A percentile compares a stretch with the other conserved stretches of the same genome.
Evolutionary conservation across 1,284 basidiomycete species (phyloP).

Genomic region (Fomitiporia mediterranea): DNA sequence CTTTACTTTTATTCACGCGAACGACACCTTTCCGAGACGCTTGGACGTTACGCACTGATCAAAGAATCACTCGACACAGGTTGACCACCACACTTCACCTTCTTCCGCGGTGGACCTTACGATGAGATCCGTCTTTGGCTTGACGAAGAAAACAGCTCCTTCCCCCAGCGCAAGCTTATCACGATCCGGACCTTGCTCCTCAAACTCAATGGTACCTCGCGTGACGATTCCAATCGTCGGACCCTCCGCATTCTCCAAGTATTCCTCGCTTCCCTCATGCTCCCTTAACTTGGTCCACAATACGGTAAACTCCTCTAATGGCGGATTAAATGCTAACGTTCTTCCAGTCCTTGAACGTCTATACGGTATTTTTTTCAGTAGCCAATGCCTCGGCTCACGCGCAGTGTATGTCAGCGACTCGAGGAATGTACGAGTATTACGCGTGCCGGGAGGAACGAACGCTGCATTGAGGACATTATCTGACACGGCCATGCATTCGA

Average conservation of each 20-base stretch:
- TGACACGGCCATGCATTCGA: conserved; percentile 35
- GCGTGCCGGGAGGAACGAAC: conserved; percentile 29
- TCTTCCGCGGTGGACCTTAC: not conserved
- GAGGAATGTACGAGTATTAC: conserved; percentile 25
- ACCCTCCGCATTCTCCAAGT: conserved; percentile 14
- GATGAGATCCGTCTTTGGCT: conserved; percentile 15
- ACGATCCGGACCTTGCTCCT: conserved; percentile 13
- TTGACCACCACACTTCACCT: conserved; percentile 22
- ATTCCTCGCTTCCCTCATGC: conserved; percentile 8
- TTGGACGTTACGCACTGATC: too few relatives aligned
- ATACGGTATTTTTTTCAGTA: conserved; percentile 16
- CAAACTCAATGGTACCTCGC: conserved; percentile 10
- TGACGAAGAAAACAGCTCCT: conserved; percentile 21
- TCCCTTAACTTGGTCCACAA: conserved; percentile 20
- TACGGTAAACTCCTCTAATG: conserved; percentile 24
- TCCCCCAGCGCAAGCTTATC: conserved; percentile 8
- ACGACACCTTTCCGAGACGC: too few relatives aligned
- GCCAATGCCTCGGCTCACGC: conserved; percentile 17
- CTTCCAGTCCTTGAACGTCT: conserved; percentile 12
- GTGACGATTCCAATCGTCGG: conserved; percentile 24
- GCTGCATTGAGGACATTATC: conserved; percentile 36
- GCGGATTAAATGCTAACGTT: conserved; percentile 21
- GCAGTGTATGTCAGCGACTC: conserved; percentile 22
- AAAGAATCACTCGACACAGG: conserved; percentile 19
- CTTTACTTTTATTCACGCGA: too few relatives aligned